phyloP scores from a whole-genome alignment of 805 yeast species.

The Candida morakotiae region DNA sequence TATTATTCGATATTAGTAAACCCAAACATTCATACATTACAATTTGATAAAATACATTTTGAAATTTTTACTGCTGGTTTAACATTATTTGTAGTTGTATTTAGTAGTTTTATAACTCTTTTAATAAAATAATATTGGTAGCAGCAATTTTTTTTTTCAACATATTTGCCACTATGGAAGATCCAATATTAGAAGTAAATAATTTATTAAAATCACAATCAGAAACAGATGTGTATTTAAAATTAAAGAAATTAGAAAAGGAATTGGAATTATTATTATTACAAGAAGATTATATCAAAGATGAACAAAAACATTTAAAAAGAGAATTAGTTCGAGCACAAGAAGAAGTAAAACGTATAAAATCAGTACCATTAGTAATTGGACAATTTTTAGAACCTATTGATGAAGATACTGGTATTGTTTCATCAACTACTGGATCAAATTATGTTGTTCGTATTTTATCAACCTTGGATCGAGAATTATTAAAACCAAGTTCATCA shows the following conservation, averaged over 20 bases:
- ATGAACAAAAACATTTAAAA: conserved; percentile 94
- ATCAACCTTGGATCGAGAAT: conserved; percentile 91
- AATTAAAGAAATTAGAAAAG: conserved; percentile 82
- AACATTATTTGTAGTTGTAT: conserved; percentile 14
- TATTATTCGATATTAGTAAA: conserved; percentile 16
- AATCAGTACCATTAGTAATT: conserved; percentile 94
- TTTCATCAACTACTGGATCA: conserved; percentile 95
- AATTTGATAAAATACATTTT: conserved; percentile 20
- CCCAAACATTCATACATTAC: conserved; percentile 11
- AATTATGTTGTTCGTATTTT: conserved; percentile 93
- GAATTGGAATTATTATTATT: conserved; percentile 78
- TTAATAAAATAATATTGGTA: conserved; percentile 10
- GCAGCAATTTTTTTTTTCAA: conserved; percentile 2
- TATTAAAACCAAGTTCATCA: conserved; percentile 89
- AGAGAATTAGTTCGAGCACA: conserved; percentile 95
- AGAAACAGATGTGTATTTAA: conserved; percentile 71
- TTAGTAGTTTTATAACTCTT: conserved; percentile 17
- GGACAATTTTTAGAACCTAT: conserved; percentile 98
- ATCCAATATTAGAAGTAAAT: conserved; percentile 24
- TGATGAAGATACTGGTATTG: conserved; percentile 94
- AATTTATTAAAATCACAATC: conserved; percentile 7
- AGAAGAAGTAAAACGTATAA: conserved; percentile 96
- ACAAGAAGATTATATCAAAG: conserved; percentile 96
- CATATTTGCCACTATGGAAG: conserved; percentile 26
- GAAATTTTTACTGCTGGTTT: conserved; percentile 13